phyloP scores from a whole-genome alignment of 768 basidiomycete genomes.

The Pleurotus cornucopiae region DNA sequence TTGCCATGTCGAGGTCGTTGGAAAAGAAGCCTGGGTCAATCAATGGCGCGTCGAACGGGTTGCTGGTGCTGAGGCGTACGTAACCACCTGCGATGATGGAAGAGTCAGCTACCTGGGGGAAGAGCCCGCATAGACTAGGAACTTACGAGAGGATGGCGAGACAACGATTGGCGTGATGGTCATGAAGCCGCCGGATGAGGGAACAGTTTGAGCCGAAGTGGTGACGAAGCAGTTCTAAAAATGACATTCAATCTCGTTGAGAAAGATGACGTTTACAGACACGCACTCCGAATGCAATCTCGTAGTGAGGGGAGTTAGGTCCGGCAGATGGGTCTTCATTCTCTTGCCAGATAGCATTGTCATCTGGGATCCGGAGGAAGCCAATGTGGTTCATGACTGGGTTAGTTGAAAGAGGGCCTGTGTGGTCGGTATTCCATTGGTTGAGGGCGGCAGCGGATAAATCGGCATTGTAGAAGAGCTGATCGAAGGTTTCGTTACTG shows the following conservation, averaged over 20 bases:
- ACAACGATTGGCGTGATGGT: slow-evolving; percentile 20
- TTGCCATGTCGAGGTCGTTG: slow-evolving; percentile 25
- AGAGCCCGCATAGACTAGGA: neutral
- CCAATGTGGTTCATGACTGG: slow-evolving; percentile 11
- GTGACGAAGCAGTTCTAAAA: slow-evolving; percentile 12
- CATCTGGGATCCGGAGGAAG: slow-evolving; percentile 15
- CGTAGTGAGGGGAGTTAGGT: slow-evolving; percentile 16
- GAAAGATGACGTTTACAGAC: neutral
- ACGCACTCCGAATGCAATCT: slow-evolving; percentile 15
- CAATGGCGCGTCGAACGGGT: slow-evolving; percentile 41
- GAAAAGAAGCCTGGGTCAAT: slow-evolving; percentile 47
- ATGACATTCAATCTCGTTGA: neutral
- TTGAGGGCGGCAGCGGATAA: slow-evolving; percentile 16
- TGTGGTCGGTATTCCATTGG: slow-evolving; percentile 21
- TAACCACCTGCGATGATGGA: slow-evolving; percentile 24
- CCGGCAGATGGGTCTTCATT: slow-evolving; percentile 21
- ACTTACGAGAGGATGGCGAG: neutral
- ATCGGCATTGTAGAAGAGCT: slow-evolving; percentile 18
- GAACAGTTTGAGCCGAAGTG: slow-evolving; percentile 7
- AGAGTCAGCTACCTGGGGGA: too few species aligned
- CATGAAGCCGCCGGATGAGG: slow-evolving; percentile 26
- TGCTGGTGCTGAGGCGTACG: slow-evolving; percentile 36
- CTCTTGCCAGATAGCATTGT: slow-evolving; percentile 13
- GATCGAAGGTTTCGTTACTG: slow-evolving; percentile 21
- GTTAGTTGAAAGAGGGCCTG: slow-evolving; percentile 13